Conservation (phyloP, 2,329 filamentous ascomycete genomes). For the Trichoderma pleuroti region DNA sequence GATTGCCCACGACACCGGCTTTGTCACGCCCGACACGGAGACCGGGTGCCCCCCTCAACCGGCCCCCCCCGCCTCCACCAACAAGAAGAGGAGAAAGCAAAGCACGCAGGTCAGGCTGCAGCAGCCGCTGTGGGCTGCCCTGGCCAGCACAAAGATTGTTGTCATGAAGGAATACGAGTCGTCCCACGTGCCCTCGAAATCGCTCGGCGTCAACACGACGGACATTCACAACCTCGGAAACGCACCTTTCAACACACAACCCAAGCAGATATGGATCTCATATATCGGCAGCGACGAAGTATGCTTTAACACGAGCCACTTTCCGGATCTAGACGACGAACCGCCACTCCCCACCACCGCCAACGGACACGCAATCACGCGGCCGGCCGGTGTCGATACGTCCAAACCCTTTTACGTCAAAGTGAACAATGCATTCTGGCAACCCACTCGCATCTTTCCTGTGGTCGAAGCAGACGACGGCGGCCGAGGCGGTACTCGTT, state of each 20-base stretch:
- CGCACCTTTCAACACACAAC: conserved; percentile 66
- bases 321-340: conserved; percentile 45
- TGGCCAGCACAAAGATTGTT: conserved; percentile 94
- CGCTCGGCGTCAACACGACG: conserved; percentile 68
- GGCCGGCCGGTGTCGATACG: conserved; percentile 55
- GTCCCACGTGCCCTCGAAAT: conserved; percentile 71
- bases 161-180: conserved; percentile 89
- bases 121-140: conserved; percentile 89
- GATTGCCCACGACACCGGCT: conserved; percentile 35
- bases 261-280: conserved; percentile 74
- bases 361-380: conserved; percentile 32
- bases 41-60: conserved; percentile 30
- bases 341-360: conserved; percentile 18
- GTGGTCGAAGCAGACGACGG: conserved; percentile 36
- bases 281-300: conserved; percentile 76
- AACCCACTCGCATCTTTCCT: conserved; percentile 67
- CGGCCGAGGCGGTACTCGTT: conserved; percentile 48
- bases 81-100: conserved; percentile 85
- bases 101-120: conserved; percentile 85
- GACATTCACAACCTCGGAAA: conserved; percentile 75
- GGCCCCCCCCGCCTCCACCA: conserved; percentile 48
- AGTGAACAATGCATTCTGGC: conserved; percentile 77
- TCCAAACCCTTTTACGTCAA: conserved; percentile 75
- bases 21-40: conserved; percentile 53
- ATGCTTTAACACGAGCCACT: conserved; percentile 69